Base-by-base conservation (phyloP, 768 basidiomycete genomes). In the Rhodosporidiobolus sp. region DNA sequence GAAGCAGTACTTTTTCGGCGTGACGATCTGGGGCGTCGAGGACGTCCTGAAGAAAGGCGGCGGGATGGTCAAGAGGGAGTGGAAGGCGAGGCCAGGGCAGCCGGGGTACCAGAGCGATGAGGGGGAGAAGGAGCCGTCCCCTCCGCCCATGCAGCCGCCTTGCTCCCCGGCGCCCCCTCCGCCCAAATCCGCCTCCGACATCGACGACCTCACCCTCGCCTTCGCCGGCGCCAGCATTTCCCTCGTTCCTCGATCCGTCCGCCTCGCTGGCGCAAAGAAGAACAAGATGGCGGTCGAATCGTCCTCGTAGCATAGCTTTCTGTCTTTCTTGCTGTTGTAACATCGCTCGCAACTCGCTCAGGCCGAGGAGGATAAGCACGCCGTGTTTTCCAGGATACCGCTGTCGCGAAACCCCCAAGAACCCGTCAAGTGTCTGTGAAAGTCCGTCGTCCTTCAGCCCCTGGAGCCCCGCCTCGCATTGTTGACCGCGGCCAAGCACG, bases 401-500 rank as follows among this genome's bases (percentile, higher is more conserved):
- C 14, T 43, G 38, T 14, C 38, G 14, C 7, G 14, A 43, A 14
- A 14, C 38, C 7, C 8, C 7, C 14, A 43, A 7, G 14, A 14
- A 43, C 14, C 14, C 38, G 38, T 14, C 14, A 43, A 48, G 46
- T 48, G 46, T 48, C 46, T 19, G 46, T 48, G 46, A 48, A 22
- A 17, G 10, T 9, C 46, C 46, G 5, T 11, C 9, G 8, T 19
- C 38, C 38, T 7, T 14, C 14, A 48, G 19, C 7, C 56, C 56
- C 43, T 43, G 6, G 56, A 58, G 10, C 24, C 26, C 63, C 67
- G 57, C n/a, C 60, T 45, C 19, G 58, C 24, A 8, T 56, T 62
- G 24, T 56, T 73, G 53, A 78, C 59, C 14, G 74, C 78, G 4
- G 67, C 65, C 46, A 77, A 60, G 63, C 74, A 74, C 8, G 57